Base-by-base conservation (phyloP, 2,329 filamentous ascomycete genomes). In the Catunica adiposa region DNA sequence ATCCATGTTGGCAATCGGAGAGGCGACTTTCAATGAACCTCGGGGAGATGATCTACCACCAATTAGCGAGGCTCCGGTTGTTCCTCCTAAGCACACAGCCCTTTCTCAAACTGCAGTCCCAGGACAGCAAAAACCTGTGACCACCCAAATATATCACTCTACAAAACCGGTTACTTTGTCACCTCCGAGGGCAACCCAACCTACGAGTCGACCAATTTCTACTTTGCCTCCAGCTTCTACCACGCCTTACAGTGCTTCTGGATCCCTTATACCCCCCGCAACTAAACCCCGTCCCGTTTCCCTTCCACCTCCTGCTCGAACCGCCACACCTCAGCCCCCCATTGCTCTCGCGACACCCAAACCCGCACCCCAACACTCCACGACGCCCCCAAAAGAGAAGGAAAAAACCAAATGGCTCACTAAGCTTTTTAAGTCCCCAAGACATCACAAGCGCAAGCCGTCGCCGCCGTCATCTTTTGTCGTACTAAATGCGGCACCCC, bases 401-500 rank as follows among this genome's bases (percentile, higher is more conserved):
- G 50, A 54, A 29, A 57, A 57, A 9, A 22, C 50, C 14, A 37
- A 51, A 29, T 57, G 55, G 55, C 31, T 57, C 14, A 40, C 55
- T 4, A 53, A 51, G 23, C 17, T 57, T 3, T 54, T 54, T 8
- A 57, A 29, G 26, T 31, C 37, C 2, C 26, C 51, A 3, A 57
- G 42, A 11, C 20, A n/a, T n/a, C 40, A 17, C 40, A 44, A 44
- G n/a, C 15, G 50, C 17, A 58, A 48, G 40, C 37, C 9, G 22
- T 48, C 7, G 11, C 20, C 20, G 51, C 40, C 34, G 17, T 46
- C 25, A 11, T 57, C 44, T n/a, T 53, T 50, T 15, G 40, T 44
- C n/a, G n/a, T n/a, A 7, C 7, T 44, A 7, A 44, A 44, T n/a
- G 40, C 40, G 20, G 40, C 15, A 44, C 15, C 40, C 11, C 15